phyloP scores from a whole-genome alignment of 352 stramenopile species.

The Peronospora destructor region DNA sequence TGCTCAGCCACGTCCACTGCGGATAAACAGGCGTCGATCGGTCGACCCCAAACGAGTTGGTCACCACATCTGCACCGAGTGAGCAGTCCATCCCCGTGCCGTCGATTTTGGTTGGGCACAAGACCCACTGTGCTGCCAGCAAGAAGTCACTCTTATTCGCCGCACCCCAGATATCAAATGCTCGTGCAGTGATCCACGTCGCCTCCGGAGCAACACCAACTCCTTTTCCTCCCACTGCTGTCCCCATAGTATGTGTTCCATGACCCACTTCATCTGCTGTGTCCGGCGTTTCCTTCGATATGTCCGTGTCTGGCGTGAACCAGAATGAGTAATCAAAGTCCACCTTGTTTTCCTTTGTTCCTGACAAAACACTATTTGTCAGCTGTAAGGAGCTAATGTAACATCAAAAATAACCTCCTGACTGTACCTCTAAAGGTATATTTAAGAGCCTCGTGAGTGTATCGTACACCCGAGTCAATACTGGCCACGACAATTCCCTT shows the following conservation, averaged over 20 bases:
- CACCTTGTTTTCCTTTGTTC: conserved; percentile 24
- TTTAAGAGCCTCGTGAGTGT: conserved; percentile 50
- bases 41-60: conserved; percentile 61
- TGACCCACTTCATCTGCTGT: conserved; percentile 63
- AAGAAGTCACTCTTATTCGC: conserved; percentile 68
- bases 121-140: conserved; percentile 53
- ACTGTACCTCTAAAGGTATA: conserved; percentile 39
- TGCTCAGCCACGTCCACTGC: conserved; percentile 50
- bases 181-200: conserved; percentile 63
- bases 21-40: conserved; percentile 34
- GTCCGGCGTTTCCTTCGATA: conserved; percentile 51
- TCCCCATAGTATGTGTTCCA: conserved; percentile 64
- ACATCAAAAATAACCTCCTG: not conserved
- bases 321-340: conserved; percentile 69
- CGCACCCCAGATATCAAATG: conserved; percentile 53
- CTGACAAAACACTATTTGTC: conserved; percentile 3
- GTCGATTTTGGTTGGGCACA: conserved; percentile 54
- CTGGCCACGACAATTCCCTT: conserved; percentile 49
- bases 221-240: conserved; percentile 40
- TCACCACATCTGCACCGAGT: conserved; percentile 55
- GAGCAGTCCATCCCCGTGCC: conserved; percentile 42
- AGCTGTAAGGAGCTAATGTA: not conserved
- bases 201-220: conserved; percentile 53
- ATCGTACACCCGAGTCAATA: conserved; percentile 68
- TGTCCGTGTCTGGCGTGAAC: conserved; percentile 45